Base-by-base conservation (phyloP, 805 yeast genomes). In the Trichomonascus vanleenenianus region DNA sequence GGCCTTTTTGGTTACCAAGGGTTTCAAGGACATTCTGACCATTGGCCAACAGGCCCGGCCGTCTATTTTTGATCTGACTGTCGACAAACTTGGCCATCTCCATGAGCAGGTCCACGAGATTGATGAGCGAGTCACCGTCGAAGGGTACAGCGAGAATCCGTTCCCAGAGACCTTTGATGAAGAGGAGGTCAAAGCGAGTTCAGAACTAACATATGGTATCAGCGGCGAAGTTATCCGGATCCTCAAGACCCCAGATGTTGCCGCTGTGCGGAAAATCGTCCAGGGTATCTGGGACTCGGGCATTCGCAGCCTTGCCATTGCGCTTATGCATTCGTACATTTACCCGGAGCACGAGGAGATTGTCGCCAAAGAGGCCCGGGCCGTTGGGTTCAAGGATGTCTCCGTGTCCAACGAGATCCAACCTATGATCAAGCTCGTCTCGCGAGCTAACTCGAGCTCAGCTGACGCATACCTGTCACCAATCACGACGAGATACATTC, bases 21-120 rank as follows among this genome's bases (percentile, higher is more conserved):
- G 97, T 0, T 91, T 87, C 65, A 78, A 77, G 54, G 97, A 91
- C 58, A 79, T 85, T 34, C 68, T 91, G 50, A 64, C 71, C 2
- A 89, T 91, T 54, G 97, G 97, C 2, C 88, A 86, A 58, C 97
- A 91, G 62, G 78, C 95, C 2, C 73, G 97, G 56, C 97, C 97
- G 2, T 73, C 81, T 55, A 87, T 91, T 43, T 91, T 91, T 58
- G 95, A 88, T 55, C 68, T 91, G 52, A 74, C 84, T 4, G 85
- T 89, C 39, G 68, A 72, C 42, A 85, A 81, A 56, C 81, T 88
- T 10, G 80, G 74, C 4, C 81, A 79, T 16, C 70, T 91, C 30
- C 88, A 87, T 56, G 80, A 81, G 43, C 61, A 72, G 2, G 96
- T 91, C 1, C 72, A 82, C 36, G 97, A 91, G 62, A 70, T 91